Conservation (phyloP, 768 basidiomycete species). For the Suillus sp. region DNA sequence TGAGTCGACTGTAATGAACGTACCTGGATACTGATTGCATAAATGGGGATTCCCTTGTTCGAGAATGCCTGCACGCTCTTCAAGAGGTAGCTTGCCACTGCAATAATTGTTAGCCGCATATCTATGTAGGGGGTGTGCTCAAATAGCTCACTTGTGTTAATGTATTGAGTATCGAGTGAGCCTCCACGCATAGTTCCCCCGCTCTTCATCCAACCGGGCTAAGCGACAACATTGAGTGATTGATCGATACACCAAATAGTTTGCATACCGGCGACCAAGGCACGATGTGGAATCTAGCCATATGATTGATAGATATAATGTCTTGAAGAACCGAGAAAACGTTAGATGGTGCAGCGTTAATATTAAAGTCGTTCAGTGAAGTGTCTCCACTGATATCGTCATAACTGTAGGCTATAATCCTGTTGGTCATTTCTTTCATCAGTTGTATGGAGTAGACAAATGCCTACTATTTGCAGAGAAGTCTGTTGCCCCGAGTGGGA, state of each 20-base stretch:
- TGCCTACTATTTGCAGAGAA: slow-evolving; percentile 61
- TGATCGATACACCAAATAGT: not conserved
- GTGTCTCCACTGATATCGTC: slow-evolving; percentile 67
- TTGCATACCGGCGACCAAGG: slow-evolving; percentile 75
- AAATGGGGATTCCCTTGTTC: slow-evolving; percentile 57
- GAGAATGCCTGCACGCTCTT: slow-evolving; percentile 73
- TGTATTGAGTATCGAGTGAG: slow-evolving; percentile 50
- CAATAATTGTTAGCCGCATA: slow-evolving; percentile 10
- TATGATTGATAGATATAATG: slow-evolving; percentile 57
- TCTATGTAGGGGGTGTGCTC: not conserved
- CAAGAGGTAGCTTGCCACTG: slow-evolving; percentile 73
- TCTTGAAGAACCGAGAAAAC: slow-evolving; percentile 66
- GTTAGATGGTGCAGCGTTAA: slow-evolving; percentile 59
- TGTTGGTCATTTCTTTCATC: slow-evolving; percentile 10
- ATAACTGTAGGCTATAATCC: slow-evolving; percentile 56
- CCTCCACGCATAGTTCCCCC: slow-evolving; percentile 70
- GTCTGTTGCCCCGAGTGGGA: slow-evolving; percentile 74
- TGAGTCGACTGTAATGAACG: not conserved
- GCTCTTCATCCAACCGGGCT: slow-evolving; percentile 84
- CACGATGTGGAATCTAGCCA: slow-evolving; percentile 56
- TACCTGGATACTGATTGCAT: slow-evolving; percentile 63
- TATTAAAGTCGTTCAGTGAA: slow-evolving; percentile 56
- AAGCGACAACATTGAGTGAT: slow-evolving; percentile 6
- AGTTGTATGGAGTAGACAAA: not conserved
- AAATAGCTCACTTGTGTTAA: slow-evolving; percentile 47